These are phyloP conservation scores for Entrophospora sp. DNA, from an alignment of 192 early-diverging fungal species.

Conservation along the genomic window DNA sequence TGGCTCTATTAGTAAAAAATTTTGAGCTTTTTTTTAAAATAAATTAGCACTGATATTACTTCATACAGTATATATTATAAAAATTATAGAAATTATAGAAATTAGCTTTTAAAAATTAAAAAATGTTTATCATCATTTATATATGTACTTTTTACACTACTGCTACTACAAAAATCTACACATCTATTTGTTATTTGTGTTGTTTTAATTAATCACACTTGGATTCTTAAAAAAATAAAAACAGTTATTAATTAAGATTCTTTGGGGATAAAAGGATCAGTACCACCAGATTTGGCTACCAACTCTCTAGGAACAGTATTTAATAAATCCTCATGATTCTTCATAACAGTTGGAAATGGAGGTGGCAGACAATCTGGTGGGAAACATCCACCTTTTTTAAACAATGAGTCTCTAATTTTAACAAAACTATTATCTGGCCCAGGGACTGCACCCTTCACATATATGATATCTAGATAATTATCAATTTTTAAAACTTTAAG, in stretches of 20 bases:
- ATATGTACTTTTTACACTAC: too few relatives aligned
- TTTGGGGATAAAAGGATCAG: slow-evolving; percentile 38
- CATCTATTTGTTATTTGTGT: too few relatives aligned
- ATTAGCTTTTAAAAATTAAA: too few relatives aligned
- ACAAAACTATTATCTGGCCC: slow-evolving; percentile 81
- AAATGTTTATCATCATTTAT: too few relatives aligned
- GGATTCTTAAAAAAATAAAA: too few relatives aligned
- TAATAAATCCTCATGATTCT: slow-evolving; percentile 33
- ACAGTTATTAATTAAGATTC: slow-evolving; percentile 34
- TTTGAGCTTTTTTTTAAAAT: too few relatives aligned
- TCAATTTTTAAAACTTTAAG: slow-evolving; percentile 85
- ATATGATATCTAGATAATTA: slow-evolving; percentile 74
- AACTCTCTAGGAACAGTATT: slow-evolving; percentile 40
- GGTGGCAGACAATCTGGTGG: slow-evolving; percentile 49
- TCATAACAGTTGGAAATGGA: slow-evolving; percentile 74
- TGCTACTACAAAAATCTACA: too few relatives aligned
- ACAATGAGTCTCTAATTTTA: slow-evolving; percentile 79
- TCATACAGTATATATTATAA: too few relatives aligned
- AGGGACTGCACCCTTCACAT: slow-evolving; percentile 88
- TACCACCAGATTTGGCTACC: slow-evolving; percentile 37
- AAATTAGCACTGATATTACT: too few relatives aligned
- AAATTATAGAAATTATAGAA: too few relatives aligned
- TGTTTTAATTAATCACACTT: too few relatives aligned
- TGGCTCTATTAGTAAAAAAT: too few relatives aligned
- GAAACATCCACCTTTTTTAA: slow-evolving; percentile 56